Base-by-base conservation (phyloP, 2,329 filamentous ascomycete species). In the Trichoderma aggressivum region DNA sequence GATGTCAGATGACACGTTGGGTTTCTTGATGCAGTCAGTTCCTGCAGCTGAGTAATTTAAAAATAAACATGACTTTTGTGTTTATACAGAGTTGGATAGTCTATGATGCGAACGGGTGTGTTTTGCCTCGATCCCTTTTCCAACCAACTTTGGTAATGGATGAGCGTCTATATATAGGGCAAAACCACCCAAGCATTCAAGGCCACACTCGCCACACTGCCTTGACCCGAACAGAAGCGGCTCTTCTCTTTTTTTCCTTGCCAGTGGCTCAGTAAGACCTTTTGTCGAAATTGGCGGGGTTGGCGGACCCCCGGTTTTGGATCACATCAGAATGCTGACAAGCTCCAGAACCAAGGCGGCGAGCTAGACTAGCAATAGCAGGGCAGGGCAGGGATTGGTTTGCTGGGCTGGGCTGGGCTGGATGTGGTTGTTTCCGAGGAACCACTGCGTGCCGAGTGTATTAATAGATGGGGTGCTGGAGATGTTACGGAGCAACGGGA, bases 261-360 rank as follows among this genome's bases (percentile, higher is more conserved):
- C 16, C 47, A 50, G 47, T 50, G 55, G 55, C 55, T 58, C 55
- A 11, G 55, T 58, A 16, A 55, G 24, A 28, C 50, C 36, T 24
- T 11, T 12, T 30, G 21, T n/a, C 26, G 65, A 60, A 60, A 68
- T 61, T 50, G 56, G 65, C 65, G 65, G 56, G 56, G 56, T 59
- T 68, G 65, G 28, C 36, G 28, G n/a, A 34, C 39, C 55, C 56
- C 65, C 55, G n/a, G n/a, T 39, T n/a, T 47, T 34, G 26, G 24
- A 68, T 50, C 65, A 61, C 36, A 68, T 36, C 65, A 60, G 65
- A 60, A 68, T 59, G 65, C 55, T 60, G 56, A 68, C 65, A 53
- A 34, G 14, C 39, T 47, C 28, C 50, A 34, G 34, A 43, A 43
- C 53, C n/a, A 67, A 67, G 64, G 30, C 36, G 36, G 36, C 26